phyloP scores from a whole-genome alignment of 1,284 basidiomycete genomes.

The Austroboletus rostrupii region DNA sequence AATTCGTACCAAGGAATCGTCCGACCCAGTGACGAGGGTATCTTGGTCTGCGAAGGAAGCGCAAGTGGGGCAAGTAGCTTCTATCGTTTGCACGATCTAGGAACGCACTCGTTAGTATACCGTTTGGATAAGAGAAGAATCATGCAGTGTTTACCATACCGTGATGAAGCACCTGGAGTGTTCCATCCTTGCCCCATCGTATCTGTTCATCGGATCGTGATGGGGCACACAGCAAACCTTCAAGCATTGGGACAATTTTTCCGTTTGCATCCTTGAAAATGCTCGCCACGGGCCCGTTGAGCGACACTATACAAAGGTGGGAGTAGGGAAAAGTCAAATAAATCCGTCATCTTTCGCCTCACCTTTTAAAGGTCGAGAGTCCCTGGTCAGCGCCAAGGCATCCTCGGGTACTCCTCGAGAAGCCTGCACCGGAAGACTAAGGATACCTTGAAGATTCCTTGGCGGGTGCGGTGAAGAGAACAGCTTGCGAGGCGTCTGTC shows the following conservation, averaged over 20 bases:
- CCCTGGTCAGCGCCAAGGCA: constrained; percentile 59
- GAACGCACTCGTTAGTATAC: constrained; percentile 3
- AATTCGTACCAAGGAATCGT: constrained; percentile 72
- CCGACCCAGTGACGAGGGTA: constrained; percentile 72
- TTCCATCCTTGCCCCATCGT: constrained; percentile 55
- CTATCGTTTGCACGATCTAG: constrained; percentile 71
- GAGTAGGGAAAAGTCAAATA: background rate
- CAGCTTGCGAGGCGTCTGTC: constrained; percentile 88
- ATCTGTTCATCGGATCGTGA: constrained; percentile 64
- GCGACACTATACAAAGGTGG: constrained; percentile 12
- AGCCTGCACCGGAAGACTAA: constrained; percentile 65
- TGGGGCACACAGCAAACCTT: constrained; percentile 58
- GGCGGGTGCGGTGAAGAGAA: constrained; percentile 81
- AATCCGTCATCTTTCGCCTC: constrained; percentile 13
- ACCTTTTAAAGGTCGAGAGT: constrained; percentile 58
- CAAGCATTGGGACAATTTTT: constrained; percentile 65
- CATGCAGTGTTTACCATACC: constrained; percentile 43
- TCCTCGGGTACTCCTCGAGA: constrained; percentile 82
- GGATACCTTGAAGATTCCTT: constrained; percentile 66
- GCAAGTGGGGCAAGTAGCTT: constrained; percentile 42
- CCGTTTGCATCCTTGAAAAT: constrained; percentile 17
- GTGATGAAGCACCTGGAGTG: constrained; percentile 61
- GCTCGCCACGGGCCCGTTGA: constrained; percentile 23
- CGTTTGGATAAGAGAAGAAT: background rate
- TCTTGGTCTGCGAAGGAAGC: constrained; percentile 64